Evolutionary conservation across 2,329 filamentous ascomycete species (phyloP).

Genomic region (Pyrenophora tritici-repentis): DNA sequence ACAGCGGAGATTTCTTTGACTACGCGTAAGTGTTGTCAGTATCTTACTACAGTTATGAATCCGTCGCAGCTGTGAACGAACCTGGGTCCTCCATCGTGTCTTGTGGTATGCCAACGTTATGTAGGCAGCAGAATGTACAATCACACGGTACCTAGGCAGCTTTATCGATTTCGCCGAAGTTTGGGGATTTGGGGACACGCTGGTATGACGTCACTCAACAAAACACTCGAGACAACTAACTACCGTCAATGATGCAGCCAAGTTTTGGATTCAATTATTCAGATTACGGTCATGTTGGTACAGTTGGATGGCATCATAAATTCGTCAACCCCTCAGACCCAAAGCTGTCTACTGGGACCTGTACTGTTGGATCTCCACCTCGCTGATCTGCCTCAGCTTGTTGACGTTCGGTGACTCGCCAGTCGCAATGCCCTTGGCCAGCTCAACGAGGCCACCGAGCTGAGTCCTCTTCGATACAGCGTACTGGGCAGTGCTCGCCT

Average conservation of each 20-base stretch:
- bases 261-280: neutral
- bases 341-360: slow-evolving; percentile 34
- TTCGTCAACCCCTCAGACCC: neutral
- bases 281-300: neutral
- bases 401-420: slow-evolving; percentile 75
- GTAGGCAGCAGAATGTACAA: neutral
- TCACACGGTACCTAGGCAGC: neutral
- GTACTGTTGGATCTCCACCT: slow-evolving; percentile 50
- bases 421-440: slow-evolving; percentile 75
- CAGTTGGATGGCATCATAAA: neutral
- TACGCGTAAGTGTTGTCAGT: slow-evolving; percentile 15
- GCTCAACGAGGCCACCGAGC: slow-evolving; percentile 68
- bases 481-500: slow-evolving; percentile 74
- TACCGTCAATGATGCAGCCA: neutral
- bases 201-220: slow-evolving; percentile 17
- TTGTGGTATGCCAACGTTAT: neutral
- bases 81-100: slow-evolving; percentile 37
- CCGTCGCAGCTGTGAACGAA: slow-evolving; percentile 2
- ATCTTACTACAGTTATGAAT: no score
- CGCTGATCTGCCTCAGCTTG: slow-evolving; percentile 73
- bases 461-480: slow-evolving; percentile 66
- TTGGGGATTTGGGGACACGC: slow-evolving; percentile 12
- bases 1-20: slow-evolving; percentile 66
- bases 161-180: slow-evolving; percentile 1
- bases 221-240: neutral